Percentiles rank a stretch among this genome's conserved stretches.
Conservation (phyloP, 179 eudicot genomes). For the Silene noctiflora region DNA sequence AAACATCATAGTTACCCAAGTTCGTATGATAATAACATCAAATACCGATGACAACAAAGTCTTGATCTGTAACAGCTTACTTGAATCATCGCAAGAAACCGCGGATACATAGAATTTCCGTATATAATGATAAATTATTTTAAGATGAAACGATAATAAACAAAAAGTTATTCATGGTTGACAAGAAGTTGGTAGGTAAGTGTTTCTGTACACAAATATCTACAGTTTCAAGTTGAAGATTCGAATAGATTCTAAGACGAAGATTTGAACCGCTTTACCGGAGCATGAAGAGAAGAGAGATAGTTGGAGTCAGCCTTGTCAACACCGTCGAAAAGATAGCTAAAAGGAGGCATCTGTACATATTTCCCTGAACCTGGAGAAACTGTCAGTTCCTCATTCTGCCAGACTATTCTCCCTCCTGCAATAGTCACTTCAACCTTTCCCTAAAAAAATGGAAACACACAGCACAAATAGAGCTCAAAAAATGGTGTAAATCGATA, state of each 20-base stretch:
- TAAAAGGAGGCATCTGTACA: constrained; percentile 70
- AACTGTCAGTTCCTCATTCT: constrained; percentile 57
- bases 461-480: not conserved
- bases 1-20: no score
- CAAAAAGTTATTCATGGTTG: not conserved
- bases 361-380: constrained; percentile 80
- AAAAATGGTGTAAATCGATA: not conserved
- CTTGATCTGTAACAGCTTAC: not conserved
- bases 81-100: not conserved
- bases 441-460: constrained; percentile 50
- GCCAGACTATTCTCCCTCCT: constrained; percentile 87
- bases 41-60: not conserved
- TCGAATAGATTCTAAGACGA: constrained; percentile 23
- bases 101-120: not conserved
- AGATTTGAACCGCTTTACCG: constrained; percentile 52
- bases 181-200: not conserved
- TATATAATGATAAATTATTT: not conserved
- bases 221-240: not conserved
- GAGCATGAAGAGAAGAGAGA: constrained; percentile 74
- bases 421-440: constrained; percentile 93
- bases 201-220: constrained; percentile 21
- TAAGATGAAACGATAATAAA: not conserved
- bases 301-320: constrained; percentile 63
- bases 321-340: constrained; percentile 72
- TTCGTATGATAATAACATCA: no score